Conservation (phyloP, 2,329 filamentous ascomycete genomes). For the Plectosphaerella sp. region DNA sequence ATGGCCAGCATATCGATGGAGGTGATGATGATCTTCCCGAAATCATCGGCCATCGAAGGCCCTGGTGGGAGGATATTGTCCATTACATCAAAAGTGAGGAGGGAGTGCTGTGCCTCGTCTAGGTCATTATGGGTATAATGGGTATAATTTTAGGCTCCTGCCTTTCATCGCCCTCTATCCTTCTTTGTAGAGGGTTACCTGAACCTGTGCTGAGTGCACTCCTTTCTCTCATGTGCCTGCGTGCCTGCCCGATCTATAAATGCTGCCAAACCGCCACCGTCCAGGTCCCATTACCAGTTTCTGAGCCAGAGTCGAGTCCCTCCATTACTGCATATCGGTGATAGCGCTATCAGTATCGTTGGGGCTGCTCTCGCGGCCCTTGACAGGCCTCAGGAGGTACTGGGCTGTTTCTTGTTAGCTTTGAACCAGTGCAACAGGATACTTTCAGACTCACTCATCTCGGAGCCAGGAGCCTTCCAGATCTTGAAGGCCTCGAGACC, state of each 20-base stretch:
- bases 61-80: constrained; percentile 37
- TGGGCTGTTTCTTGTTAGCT: constrained; percentile 21
- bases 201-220: too few relatives aligned
- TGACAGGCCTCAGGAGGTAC: constrained; percentile 28
- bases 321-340: neutral
- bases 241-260: too few relatives aligned
- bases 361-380: constrained; percentile 18
- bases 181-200: too few relatives aligned
- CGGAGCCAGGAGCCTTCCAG: constrained; percentile 30
- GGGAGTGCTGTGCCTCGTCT: constrained; percentile 34
- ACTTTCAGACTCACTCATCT: constrained; percentile 27
- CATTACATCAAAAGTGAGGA: constrained; percentile 22
- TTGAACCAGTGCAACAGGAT: neutral
- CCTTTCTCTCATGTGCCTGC: too few relatives aligned
- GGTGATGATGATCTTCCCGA: constrained; percentile 11
- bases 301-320: neutral
- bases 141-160: too few relatives aligned
- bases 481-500: constrained; percentile 28
- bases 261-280: too few relatives aligned
- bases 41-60: constrained; percentile 20
- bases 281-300: neutral
- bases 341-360: constrained; percentile 32
- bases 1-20: constrained; percentile 14
- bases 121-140: constrained; percentile 6
- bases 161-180: too few relatives aligned